Base-by-base conservation (phyloP, 148 eudicot genomes). In the Rhododendron ovatum region DNA sequence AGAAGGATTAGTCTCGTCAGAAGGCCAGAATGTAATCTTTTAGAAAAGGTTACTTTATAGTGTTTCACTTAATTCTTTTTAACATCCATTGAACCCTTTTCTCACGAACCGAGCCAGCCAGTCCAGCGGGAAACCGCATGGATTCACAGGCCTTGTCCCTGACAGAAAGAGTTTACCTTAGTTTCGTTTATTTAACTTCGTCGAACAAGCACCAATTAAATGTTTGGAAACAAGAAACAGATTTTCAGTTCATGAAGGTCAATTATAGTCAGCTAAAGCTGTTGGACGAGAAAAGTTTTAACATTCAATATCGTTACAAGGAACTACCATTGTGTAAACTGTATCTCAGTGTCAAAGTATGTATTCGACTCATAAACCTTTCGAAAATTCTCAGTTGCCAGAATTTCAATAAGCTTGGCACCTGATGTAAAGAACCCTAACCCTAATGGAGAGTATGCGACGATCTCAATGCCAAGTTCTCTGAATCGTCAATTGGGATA, bases 401-500 rank as follows among this genome's bases (percentile, higher is more conserved):
- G 33, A 35, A 6, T 69, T 50, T 86, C 87, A 20, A n/a, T 13
- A 0, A 80, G 5, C 41, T 86, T 86, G 47, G 77, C 18, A 47
- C 83, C 84, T 1, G 57, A 28, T 15, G 84, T 18, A 11, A 86
- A 67, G 77, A 86, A 86, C 51, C 87, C 87, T 67, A 80, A 48
- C 51, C 84, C 87, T 15, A 86, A 24, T 0, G 80, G 87, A 10
- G 71, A 48, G 37, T 86, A 86, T 48, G 84, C 69, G 0, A 86
- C 87, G 22, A 85, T 85, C 63, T 83, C 87, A 63, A 85, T 85
- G 76, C 87, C 87, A 30, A 85, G 83, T 55, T 85, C 87, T 33
- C 87, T 85, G 63, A 80, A 65, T 30, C 20, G 37, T 26, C 13
- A 26, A 43, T 14, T 15, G 17, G 61, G 83, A 79, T 1, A 47